Evolutionary conservation across 371 early-diverging fungal genomes (phyloP), one percentile per base, ranked within the genome.

Genomic region (Circinella minor): DNA sequence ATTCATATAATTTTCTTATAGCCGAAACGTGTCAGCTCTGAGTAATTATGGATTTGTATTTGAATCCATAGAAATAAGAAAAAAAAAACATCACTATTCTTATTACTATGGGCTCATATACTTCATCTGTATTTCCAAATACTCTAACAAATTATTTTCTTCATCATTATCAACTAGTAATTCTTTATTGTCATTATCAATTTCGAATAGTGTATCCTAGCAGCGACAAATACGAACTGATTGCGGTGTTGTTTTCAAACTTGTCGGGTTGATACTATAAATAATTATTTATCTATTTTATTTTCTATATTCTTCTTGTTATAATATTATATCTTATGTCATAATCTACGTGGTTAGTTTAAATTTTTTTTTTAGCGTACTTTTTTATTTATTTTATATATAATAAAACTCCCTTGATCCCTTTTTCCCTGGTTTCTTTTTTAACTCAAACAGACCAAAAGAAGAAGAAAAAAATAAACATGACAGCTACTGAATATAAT

Each of bases 21-120:
- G 74, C 77, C 4, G 36, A 38, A 14, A 71, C 51, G 10, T 51
- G 10, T 51, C 71, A 0, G 67, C 69, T 8, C 36, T 70, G 0
- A 74, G 77, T n/a, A 7, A 65, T 11, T 77, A 74, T 57, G 54
- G 74, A 37, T 68, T 75, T 65, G 70, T 75, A 14, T 75, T 75
- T 55, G 65, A 75, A 39, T 69, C 72, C 36, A 72, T 69, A 17
- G 59, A 61, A 14, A 55, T 65, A 13, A 43, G 71, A 14, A 55
- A 54, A n/a, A 76, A 76, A 54, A n/a, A 76, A 73, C 54, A 76
- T 73, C 10, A 65, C 77, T 17, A 64, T 76, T 15, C 69, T 68
- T 36, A 71, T 76, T 46, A 69, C 51, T 18, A 71, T 76, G 36
- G 70, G 70, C 55, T 67, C 76, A 4, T 67, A 57, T 55, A 63